Conservation (phyloP, 2,329 filamentous ascomycete genomes). For the Cordyceps militaris region DNA sequence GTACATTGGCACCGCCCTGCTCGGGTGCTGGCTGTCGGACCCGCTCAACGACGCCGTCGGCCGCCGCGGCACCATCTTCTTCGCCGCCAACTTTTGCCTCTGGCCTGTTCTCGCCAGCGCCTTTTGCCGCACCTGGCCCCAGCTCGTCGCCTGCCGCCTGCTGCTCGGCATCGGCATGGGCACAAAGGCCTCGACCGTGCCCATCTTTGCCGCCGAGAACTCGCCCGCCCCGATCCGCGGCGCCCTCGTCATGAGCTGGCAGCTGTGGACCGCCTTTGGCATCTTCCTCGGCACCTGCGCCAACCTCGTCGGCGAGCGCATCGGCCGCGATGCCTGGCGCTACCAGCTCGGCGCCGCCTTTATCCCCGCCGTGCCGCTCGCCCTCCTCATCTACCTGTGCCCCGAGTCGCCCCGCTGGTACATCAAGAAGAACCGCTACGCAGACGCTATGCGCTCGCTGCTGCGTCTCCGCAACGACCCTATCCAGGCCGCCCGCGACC, state of each 20-base stretch:
- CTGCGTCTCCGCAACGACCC: conserved; percentile 44
- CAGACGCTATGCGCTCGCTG: conserved; percentile 52
- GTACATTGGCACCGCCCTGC: conserved; percentile 40
- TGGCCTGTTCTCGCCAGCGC: conserved; percentile 64
- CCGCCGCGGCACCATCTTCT: conserved; percentile 54
- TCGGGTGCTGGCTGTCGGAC: conserved; percentile 61
- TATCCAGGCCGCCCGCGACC: conserved; percentile 52
- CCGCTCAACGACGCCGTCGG: conserved; percentile 45
- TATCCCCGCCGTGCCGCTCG: conserved; percentile 49
- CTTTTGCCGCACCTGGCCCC: conserved; percentile 64
- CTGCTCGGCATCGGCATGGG: conserved; percentile 73
- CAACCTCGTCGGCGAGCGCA: conserved; percentile 42
- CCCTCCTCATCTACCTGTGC: conserved; percentile 56
- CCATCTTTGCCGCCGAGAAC: conserved; percentile 70
- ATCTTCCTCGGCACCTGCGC: conserved; percentile 55
- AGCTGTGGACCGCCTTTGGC: conserved; percentile 60
- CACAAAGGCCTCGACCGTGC: conserved; percentile 64
- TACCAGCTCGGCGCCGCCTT: conserved; percentile 59
- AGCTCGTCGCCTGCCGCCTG: conserved; percentile 64
- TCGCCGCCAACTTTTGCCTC: conserved; percentile 66
- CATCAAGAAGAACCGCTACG: conserved; percentile 58
- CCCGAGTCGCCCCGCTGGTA: conserved; percentile 60
- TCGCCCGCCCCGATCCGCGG: conserved; percentile 63
- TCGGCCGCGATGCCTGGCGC: conserved; percentile 44
- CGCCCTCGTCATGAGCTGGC: conserved; percentile 76